Evolutionary conservation across 2,329 filamentous ascomycete genomes (phyloP), one percentile per base, ranked within the genome.

Genomic region (Chaetomium olivaceum): DNA sequence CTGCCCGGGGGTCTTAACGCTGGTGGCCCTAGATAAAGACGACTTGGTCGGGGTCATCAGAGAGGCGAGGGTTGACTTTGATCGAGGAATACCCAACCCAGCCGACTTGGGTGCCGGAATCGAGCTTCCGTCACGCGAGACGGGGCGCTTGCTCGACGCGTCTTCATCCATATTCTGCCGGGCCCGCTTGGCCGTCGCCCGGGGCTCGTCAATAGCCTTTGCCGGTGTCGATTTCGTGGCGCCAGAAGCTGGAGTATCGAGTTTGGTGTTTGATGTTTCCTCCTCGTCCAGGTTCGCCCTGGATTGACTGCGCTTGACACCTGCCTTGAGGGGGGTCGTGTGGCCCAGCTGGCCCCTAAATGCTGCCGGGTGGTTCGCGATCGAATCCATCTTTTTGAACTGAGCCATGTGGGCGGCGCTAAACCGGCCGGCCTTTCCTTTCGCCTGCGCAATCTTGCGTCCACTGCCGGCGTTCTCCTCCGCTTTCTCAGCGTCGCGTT

Each of bases 361-460:
- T 19, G 89, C 86, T 12, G 93, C 96, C 9, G 92, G 84, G 75
- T 97, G 93, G 68, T 89, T 89, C 52, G 88, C 91, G 74, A 98
- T 97, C 1, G 93, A 97, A 76, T 97, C 93, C 94, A 98, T 97
- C 82, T 96, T 98, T 79, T 92, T 92, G 80, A 98, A 97, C 74
- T 94, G 87, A 58, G 89, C 88, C 86, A 91, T 90, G 76, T 98
- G 94, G 46, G 87, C 88, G 68, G 92, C 89, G 75, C 92, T 97
- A 79, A 89, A 98, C 55, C 94, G 89, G 58, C 88, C 82, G 59
- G 87, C 85, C 76, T 89, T 93, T 71, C 91, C 89, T 79, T 89
- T 96, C 14, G 93, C 87, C 70, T 87, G 87, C 7, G 91, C 93
- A 73, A 96, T 91, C 77, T 88, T 92, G 70, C 94, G 89, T 16